phyloP scores from a whole-genome alignment of 2,329 filamentous ascomycete genomes.

The Penicillium glabrum region DNA sequence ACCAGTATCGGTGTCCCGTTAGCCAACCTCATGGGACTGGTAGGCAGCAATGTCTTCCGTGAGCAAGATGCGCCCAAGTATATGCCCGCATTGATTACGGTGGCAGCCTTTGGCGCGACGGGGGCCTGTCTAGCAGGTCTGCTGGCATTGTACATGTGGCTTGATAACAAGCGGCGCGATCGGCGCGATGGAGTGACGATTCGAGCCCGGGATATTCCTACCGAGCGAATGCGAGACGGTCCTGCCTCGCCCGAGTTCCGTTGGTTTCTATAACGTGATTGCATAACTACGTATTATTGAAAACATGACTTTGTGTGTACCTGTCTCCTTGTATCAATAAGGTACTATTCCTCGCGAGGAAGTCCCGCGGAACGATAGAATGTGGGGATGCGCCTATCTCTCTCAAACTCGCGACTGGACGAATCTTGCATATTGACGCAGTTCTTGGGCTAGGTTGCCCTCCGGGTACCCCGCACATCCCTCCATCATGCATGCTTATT shows the following conservation, averaged over 20 bases:
- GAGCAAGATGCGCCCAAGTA: conserved; percentile 66
- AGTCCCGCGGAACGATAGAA: too few relatives aligned
- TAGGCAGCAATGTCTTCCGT: conserved; percentile 67
- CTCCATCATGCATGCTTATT: background rate
- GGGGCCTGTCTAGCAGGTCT: conserved; percentile 57
- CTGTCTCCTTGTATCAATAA: too few relatives aligned
- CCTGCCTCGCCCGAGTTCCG: conserved; percentile 56
- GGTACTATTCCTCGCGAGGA: too few relatives aligned
- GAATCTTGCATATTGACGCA: background rate
- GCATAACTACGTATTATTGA: background rate
- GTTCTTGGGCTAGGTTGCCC: background rate
- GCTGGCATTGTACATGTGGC: conserved; percentile 64
- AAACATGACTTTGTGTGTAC: background rate
- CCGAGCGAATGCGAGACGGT: conserved; percentile 56
- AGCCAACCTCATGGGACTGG: conserved; percentile 74
- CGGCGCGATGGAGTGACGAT: conserved; percentile 55
- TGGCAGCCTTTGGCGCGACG: conserved; percentile 50
- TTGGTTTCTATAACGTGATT: conserved; percentile 49
- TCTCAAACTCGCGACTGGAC: background rate
- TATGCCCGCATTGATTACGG: conserved; percentile 64
- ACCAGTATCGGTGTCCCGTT: conserved; percentile 72
- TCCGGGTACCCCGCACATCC: background rate
- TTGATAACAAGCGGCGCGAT: conserved; percentile 65
- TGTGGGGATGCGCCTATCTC: too few relatives aligned
- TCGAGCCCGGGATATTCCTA: conserved; percentile 58